These are phyloP conservation scores for Coleophoma eucalyptorum DNA, from an alignment of 2,329 filamentous ascomycete genomes.

Conservation along the genomic window DNA sequence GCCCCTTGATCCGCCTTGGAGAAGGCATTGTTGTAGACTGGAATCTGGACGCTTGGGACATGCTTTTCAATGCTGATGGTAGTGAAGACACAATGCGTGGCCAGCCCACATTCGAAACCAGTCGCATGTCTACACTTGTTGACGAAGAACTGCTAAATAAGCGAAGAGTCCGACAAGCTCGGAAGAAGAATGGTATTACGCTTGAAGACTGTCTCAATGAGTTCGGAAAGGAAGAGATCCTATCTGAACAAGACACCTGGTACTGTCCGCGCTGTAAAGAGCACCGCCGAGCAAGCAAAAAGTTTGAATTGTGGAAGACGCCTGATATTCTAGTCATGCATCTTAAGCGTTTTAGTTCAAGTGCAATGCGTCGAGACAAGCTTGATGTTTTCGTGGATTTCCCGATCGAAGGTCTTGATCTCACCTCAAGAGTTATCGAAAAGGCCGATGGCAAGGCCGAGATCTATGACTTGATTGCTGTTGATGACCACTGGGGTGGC, in stretches of 20 bases:
- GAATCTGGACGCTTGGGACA: conserved; percentile 65
- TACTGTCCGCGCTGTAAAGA: conserved; percentile 97
- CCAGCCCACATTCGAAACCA: conserved; percentile 47
- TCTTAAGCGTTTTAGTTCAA: conserved; percentile 90
- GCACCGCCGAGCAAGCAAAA: conserved; percentile 88
- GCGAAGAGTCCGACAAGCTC: conserved; percentile 57
- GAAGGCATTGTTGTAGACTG: conserved; percentile 90
- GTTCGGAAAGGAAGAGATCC: conserved; percentile 88
- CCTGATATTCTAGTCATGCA: conserved; percentile 95
- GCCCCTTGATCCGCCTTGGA: conserved; percentile 70
- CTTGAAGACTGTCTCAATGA: conserved; percentile 91
- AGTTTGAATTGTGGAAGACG: conserved; percentile 94
- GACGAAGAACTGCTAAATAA: conserved; percentile 63
- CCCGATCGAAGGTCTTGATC: conserved; percentile 80
- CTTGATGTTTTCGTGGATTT: conserved; percentile 89
- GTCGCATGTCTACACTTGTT: conserved; percentile 39
- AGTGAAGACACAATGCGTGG: conserved; percentile 51
- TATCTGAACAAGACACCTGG: conserved; percentile 96
- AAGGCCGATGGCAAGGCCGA: conserved; percentile 78
- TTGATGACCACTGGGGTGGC: conserved; percentile 93
- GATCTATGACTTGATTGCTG: conserved; percentile 89
- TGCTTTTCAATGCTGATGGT: conserved; percentile 55
- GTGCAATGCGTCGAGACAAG: conserved; percentile 80
- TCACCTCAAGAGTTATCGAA: conserved; percentile 74
- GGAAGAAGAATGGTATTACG: conserved; percentile 72